Evolutionary conservation across 225 moss, liverwort and hornwort genomes (phyloP), one percentile per base, ranked within the genome.

Genomic region (Bryum argenteum): DNA sequence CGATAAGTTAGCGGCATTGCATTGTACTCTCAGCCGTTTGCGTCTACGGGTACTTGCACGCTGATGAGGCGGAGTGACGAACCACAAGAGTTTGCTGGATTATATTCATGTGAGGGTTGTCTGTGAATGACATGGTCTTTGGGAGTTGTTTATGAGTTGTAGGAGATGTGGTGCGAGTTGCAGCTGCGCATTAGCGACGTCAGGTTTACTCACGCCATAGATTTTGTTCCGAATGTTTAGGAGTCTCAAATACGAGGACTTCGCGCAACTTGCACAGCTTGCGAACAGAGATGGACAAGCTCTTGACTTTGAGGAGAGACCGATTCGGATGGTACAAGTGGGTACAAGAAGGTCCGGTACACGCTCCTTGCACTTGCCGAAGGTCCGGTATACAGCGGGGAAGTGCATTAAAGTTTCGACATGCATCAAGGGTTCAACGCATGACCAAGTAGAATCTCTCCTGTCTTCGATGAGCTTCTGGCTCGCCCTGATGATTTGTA

Each of bases 361-460:
- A 75, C 81, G 20, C 76, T 92, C 28, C 80, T 83, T 55, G 77
- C 80, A 4, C 69, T 92, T 20, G 83, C 82, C 53, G 75, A 82
- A 69, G 91, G 87, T 22, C 85, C 89, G 19, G 73, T 44, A 38
- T 72, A 78, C 22, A 89, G 91, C 17, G 81, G 83, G 61, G 56
- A 47, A 57, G 76, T 85, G n/a, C 77, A 89, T 10, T 85, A 70
- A 53, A 72, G 78, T 71, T 85, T 77, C 28, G 84, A 88, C 61
- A 79, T 88, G 72, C 91, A 88, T 37, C 73, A 17, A 39, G 81
- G 84, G 63, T 72, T 23, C 33, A 23, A 37, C 66, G 72, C 28
- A 2, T 10, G 13, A 44, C 65, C 65, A 10, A 56, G 65, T 63
- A 89, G 91, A 23, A 78, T 92, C 50, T 60, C 75, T 54, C 77